A percentile compares a stretch with the other conserved stretches of the same genome.
These are phyloP conservation scores for Thinopyrum elongatum DNA, from an alignment of 176 grass and related monocot genomes.

Conservation along the genomic window DNA sequence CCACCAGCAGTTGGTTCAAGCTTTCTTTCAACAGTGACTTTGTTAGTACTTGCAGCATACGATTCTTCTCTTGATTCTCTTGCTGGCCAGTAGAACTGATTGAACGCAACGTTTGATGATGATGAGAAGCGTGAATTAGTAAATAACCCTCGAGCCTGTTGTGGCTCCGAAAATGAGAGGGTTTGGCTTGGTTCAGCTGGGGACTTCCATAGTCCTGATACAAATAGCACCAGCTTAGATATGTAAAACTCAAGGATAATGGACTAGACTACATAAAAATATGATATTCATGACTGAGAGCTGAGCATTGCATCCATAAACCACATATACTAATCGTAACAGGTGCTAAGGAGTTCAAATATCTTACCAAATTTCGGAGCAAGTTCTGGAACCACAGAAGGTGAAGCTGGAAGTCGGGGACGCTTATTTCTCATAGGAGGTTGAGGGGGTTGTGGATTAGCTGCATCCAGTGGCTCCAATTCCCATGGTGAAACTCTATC, in stretches of 20 bases:
- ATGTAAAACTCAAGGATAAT: background rate
- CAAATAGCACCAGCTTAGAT: slow-evolving; percentile 32
- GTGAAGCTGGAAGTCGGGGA: slow-evolving; percentile 47
- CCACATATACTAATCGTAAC: slow-evolving; percentile 1
- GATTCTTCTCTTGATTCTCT: slow-evolving; percentile 43
- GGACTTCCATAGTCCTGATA: slow-evolving; percentile 78
- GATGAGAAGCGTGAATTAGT: slow-evolving; percentile 39
- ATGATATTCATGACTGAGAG: slow-evolving; percentile 16
- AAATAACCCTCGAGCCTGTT: slow-evolving; percentile 32
- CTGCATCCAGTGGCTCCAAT: slow-evolving; percentile 64
- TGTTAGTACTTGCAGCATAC: slow-evolving; percentile 49
- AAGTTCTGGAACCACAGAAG: slow-evolving; percentile 50
- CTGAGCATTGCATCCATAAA: slow-evolving; percentile 10
- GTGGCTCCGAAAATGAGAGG: slow-evolving; percentile 62
- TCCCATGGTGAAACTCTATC: slow-evolving; percentile 93
- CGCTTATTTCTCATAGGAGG: slow-evolving; percentile 64
- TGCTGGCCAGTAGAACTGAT: slow-evolving; percentile 54
- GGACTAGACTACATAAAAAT: background rate
- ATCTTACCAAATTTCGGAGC: slow-evolving; percentile 61
- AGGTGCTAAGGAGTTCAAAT: background rate
- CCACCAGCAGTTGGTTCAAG: slow-evolving; percentile 45
- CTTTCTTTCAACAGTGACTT: slow-evolving; percentile 50
- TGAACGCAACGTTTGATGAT: slow-evolving; percentile 44
- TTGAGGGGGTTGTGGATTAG: slow-evolving; percentile 53
- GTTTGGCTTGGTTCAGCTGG: slow-evolving; percentile 43